A percentile compares a stretch with the other conserved stretches of the same genome.
These are phyloP conservation scores for Leccinum disarticulatum DNA, from an alignment of 768 basidiomycete genomes.

Conservation along the genomic window DNA sequence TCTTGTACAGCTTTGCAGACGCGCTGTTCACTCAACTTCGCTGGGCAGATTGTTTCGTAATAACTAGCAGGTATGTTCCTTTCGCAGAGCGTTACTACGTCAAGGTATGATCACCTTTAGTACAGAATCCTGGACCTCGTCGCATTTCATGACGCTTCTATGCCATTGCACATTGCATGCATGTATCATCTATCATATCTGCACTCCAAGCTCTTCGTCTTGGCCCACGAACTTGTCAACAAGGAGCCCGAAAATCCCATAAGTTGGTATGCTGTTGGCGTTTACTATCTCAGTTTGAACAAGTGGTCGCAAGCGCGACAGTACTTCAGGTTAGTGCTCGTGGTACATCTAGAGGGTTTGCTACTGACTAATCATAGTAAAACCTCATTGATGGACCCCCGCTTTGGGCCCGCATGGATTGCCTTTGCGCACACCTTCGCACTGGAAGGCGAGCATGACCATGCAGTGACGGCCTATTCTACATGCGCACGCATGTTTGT, in stretches of 20 bases:
- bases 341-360: neutral
- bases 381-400: constrained; percentile 93
- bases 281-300: constrained; percentile 88
- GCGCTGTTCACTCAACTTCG: constrained; percentile 84
- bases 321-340: constrained; percentile 79
- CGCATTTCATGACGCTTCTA: constrained; percentile 83
- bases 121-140: constrained; percentile 80
- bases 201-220: constrained; percentile 90
- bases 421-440: constrained; percentile 98
- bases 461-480: constrained; percentile 97
- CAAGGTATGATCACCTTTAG: neutral
- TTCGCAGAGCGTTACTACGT: neutral
- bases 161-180: constrained; percentile 95
- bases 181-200: constrained; percentile 94
- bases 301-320: constrained; percentile 92
- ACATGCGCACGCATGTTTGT: constrained; percentile 94
- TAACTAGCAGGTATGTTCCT: constrained; percentile 69
- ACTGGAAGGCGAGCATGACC: constrained; percentile 96
- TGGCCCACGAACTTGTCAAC: constrained; percentile 95
- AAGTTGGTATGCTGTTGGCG: constrained; percentile 98
- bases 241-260: constrained; percentile 89
- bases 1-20: constrained; percentile 88
- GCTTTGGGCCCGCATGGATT: constrained; percentile 96
- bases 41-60: constrained; percentile 91
- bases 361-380: constrained; percentile 54